These are phyloP conservation scores for Calonectria hawksworthii DNA, from an alignment of 2,329 filamentous ascomycete species.

Conservation along the genomic window DNA sequence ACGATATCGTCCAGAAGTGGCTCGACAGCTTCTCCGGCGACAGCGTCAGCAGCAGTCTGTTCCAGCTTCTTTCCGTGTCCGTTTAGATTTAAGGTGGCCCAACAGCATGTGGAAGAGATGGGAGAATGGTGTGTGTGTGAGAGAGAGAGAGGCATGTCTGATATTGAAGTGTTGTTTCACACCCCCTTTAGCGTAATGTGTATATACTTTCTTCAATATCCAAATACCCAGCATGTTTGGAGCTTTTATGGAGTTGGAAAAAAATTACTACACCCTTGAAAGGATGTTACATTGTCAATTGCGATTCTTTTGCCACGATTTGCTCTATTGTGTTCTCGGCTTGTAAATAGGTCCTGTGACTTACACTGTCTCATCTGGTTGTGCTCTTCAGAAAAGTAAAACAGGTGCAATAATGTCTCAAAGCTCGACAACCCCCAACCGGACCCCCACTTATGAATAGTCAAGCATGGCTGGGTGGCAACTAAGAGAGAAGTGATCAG, in stretches of 20 bases:
- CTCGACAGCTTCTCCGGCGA: conserved; percentile 37
- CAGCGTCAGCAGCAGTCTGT: conserved; percentile 39
- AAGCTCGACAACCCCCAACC: not conserved
- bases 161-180: not conserved
- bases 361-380: no score
- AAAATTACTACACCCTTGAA: not conserved
- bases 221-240: not conserved
- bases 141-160: not conserved
- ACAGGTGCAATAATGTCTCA: not conserved
- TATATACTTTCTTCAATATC: conserved; percentile 22
- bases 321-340: not conserved
- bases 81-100: not conserved
- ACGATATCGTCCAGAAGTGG: conserved; percentile 55
- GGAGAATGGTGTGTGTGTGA: no score
- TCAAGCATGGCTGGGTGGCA: not conserved
- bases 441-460: not conserved
- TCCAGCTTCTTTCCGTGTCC: conserved; percentile 31
- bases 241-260: not conserved
- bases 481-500: not conserved
- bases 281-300: not conserved
- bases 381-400: not conserved
- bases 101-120: not conserved
- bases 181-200: not conserved
- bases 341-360: not conserved
- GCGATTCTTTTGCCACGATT: no score